Evolutionary conservation across 2,329 filamentous ascomycete species (phyloP).

Genomic region (Botrytis elliptica): DNA sequence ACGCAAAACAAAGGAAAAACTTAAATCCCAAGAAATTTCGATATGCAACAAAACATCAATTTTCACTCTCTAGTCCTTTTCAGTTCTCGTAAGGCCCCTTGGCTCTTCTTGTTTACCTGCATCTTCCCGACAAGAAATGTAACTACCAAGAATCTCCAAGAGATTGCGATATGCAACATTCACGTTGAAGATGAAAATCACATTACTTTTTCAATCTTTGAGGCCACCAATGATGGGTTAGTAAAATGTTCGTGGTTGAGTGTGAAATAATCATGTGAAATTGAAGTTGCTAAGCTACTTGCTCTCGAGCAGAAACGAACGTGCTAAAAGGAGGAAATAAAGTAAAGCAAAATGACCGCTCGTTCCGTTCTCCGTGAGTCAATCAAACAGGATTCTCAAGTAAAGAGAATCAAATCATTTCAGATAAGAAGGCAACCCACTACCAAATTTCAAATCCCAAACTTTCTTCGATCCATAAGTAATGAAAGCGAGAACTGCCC

Average conservation of each 20-base stretch:
- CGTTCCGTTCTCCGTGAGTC: neutral
- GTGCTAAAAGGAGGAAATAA: neutral
- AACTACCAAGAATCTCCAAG: constrained; percentile 18
- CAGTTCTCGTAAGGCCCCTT: neutral
- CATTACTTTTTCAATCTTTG: neutral
- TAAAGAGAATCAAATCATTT: constrained; percentile 6
- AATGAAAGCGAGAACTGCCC: constrained; percentile 19
- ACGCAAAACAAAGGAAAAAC: neutral
- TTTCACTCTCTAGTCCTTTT: neutral
- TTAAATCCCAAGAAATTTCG: constrained; percentile 8
- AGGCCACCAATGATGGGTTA: neutral
- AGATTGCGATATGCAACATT: constrained; percentile 19
- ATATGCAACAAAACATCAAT: constrained; percentile 14
- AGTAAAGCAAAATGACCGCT: neutral
- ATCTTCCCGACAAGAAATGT: neutral
- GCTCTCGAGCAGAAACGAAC: neutral
- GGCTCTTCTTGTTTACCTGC: neutral
- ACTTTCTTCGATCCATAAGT: constrained; percentile 15
- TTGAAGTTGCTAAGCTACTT: neutral
- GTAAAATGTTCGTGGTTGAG: neutral
- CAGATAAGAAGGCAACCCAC: constrained; percentile 20
- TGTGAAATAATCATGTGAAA: neutral
- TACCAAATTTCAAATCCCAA: constrained; percentile 13
- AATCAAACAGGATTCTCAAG: neutral
- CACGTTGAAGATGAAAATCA: neutral